Percentiles rank a stretch among this genome's conserved stretches.
Evolutionary conservation across 2,329 filamentous ascomycete genomes (phyloP).

Genomic region (Arthrobotrys musiformis): DNA sequence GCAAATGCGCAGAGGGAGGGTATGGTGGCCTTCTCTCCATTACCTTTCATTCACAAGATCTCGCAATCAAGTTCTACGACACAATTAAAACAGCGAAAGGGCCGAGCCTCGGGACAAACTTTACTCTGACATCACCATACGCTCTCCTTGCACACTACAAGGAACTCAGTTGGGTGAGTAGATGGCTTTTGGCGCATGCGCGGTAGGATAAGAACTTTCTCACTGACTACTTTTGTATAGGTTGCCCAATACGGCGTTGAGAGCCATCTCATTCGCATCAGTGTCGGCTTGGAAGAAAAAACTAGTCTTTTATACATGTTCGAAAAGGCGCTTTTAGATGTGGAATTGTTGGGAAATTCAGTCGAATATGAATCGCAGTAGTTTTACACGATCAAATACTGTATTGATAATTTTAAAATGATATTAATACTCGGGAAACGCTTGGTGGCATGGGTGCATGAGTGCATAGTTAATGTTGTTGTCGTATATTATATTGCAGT

Average conservation of each 20-base stretch:
- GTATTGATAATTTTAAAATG: not conserved
- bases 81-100: slow-evolving; percentile 88
- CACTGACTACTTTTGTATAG: slow-evolving; percentile 61
- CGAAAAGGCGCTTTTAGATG: slow-evolving; percentile 23
- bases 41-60: slow-evolving; percentile 75
- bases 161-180: slow-evolving; percentile 84
- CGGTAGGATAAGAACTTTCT: not conserved
- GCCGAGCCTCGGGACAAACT: slow-evolving; percentile 94
- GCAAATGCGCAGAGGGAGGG: slow-evolving; percentile 77
- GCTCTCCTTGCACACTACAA: slow-evolving; percentile 89
- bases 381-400: not conserved
- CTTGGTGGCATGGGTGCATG: not conserved
- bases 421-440: not conserved
- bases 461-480: too few species aligned
- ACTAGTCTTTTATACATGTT: slow-evolving; percentile 24
- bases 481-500: not conserved
- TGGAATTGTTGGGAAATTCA: not conserved
- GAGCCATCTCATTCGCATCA: slow-evolving; percentile 81
- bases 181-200: not conserved
- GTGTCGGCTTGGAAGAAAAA: slow-evolving; percentile 84
- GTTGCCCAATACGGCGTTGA: slow-evolving; percentile 83
- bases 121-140: slow-evolving; percentile 91
- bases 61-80: slow-evolving; percentile 86
- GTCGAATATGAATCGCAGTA: not conserved
- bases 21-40: slow-evolving; percentile 91